Base-by-base conservation (phyloP, 1,284 basidiomycete genomes). In the Flammula alnicola region DNA sequence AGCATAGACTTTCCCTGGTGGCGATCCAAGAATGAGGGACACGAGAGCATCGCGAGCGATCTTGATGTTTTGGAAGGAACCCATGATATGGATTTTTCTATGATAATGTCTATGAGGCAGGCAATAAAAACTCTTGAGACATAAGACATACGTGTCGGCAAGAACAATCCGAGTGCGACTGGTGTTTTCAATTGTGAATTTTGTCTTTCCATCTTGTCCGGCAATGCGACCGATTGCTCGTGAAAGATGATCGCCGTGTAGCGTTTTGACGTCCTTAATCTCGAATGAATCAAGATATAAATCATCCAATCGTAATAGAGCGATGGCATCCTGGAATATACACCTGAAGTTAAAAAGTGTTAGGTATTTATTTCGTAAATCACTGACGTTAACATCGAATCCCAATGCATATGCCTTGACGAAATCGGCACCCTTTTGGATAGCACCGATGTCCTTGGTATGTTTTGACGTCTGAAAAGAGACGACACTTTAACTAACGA, bases 401-500 rank as follows among this genome's bases (percentile, higher is more conserved):
- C 96, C 96, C 5, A 98, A 75, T 1, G 94, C 86, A 67, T 88
- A 99, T 1, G 96, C 95, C 66, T 97, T 95, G 53, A 98, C 88
- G 66, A 99, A 99, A 71, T 99, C 96, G 16, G 94, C 92, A n/a
- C 96, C 96, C 65, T 97, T 98, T 68, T 99, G 96, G 23, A 99
- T 77, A 7, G 91, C 88, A 20, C 93, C 93, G 20, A 90, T 81
- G 56, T 95, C 93, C 64, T 92, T 91, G 1, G 96, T 98, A 62
- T 94, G 92, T 67, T 88, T 94, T 25, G 95, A 98, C 14, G 95
- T 96, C 95, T 98, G 48, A 2, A 50, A 23, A 30, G 14, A 42
- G 17, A 30, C n/a, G 12, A 30, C 44, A 27, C 1, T 17, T 5
- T 40, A 27, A 17, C 19, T 31, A 31, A n/a, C 4, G 17, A 14